Percentiles rank a stretch among this genome's conserved stretches.
phyloP scores from a whole-genome alignment of 176 grass and related monocot genomes.

The Zea mays region DNA sequence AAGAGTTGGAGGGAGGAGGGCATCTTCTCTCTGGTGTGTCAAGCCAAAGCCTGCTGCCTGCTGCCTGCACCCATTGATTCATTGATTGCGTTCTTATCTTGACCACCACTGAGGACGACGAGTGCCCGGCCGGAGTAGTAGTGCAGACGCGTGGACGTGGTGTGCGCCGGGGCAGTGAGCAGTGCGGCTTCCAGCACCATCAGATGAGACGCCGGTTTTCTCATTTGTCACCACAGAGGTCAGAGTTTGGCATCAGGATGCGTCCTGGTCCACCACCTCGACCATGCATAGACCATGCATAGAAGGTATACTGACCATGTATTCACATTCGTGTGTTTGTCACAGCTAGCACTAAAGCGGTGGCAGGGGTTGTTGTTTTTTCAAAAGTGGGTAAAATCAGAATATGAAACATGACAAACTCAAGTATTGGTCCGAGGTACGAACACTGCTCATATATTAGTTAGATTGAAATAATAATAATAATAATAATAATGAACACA shows the following conservation, averaged over 20 bases:
- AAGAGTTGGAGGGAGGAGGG: slow-evolving; percentile 25
- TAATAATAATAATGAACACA: too few species aligned
- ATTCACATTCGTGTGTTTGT: too few species aligned
- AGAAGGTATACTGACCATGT: background rate
- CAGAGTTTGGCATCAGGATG: background rate
- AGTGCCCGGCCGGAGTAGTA: background rate
- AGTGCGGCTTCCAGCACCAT: slow-evolving; percentile 3
- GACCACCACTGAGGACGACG: slow-evolving; percentile 38
- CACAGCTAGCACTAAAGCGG: too few species aligned
- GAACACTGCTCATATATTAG: too few species aligned
- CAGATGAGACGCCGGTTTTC: background rate
- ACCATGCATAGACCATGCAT: background rate
- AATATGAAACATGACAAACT: too few species aligned
- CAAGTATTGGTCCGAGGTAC: too few species aligned
- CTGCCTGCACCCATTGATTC: slow-evolving; percentile 10
- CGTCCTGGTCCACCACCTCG: background rate
- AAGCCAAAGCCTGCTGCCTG: slow-evolving; percentile 9
- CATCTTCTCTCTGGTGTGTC: background rate
- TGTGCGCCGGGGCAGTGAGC: background rate
- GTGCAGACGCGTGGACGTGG: slow-evolving; percentile 25
- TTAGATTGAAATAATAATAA: too few species aligned
- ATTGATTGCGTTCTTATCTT: slow-evolving; percentile 54
- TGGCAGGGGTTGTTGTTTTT: too few species aligned
- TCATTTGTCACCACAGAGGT: background rate
- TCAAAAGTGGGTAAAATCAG: too few species aligned